phyloP scores from a whole-genome alignment of 768 basidiomycete genomes.

The Mycena olivaceomarginata region DNA sequence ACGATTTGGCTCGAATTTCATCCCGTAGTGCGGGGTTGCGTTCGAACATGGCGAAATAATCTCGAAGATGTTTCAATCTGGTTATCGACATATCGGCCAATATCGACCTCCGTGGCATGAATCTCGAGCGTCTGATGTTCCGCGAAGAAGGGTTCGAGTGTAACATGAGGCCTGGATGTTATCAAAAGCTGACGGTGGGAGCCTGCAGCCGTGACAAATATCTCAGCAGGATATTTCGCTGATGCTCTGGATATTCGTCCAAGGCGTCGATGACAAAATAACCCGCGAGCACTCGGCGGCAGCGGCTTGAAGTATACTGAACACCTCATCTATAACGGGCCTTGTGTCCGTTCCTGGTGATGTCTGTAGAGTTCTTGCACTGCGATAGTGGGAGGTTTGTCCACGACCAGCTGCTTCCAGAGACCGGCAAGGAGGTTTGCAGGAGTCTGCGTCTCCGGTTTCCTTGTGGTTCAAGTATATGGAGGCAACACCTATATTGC shows the following conservation, averaged over 20 bases:
- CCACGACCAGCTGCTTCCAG: slow-evolving; percentile 1
- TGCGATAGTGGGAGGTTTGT: not conserved
- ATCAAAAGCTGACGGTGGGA: not conserved
- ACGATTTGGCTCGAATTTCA: slow-evolving; percentile 7
- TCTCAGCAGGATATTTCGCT: not conserved
- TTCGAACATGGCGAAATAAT: slow-evolving; percentile 7
- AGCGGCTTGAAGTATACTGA: not conserved
- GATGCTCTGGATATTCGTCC: slow-evolving; percentile 2
- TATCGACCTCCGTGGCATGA: not conserved
- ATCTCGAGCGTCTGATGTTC: not conserved
- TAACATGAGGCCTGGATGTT: slow-evolving; percentile 1
- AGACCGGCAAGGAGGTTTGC: slow-evolving; percentile 3
- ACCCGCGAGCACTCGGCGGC: not conserved
- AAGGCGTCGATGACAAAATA: slow-evolving; percentile 5
- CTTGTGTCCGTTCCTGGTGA: not conserved
- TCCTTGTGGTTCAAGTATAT: slow-evolving; percentile 14
- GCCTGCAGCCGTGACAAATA: not conserved
- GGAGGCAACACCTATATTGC: slow-evolving; percentile 8
- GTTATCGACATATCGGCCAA: not conserved
- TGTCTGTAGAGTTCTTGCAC: not conserved
- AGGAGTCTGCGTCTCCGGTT: not conserved
- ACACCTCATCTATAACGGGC: not conserved
- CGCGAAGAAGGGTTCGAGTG: not conserved
- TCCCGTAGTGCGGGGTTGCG: not conserved
- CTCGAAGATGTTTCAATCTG: slow-evolving; percentile 4